Base-by-base conservation (phyloP, 768 basidiomycete species). In the Multifurca ochricompacta region DNA sequence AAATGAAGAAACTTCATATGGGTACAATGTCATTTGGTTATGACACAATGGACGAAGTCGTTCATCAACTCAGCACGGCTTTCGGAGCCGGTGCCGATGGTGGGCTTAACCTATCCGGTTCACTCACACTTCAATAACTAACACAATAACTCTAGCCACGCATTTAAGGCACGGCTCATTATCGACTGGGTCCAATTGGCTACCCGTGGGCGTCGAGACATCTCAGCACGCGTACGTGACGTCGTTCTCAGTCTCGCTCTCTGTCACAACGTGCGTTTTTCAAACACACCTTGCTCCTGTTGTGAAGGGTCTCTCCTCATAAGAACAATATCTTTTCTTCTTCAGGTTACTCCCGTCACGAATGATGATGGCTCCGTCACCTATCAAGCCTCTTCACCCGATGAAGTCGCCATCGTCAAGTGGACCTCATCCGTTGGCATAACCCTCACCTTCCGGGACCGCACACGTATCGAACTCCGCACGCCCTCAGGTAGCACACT, bases 21-120 rank as follows among this genome's bases (percentile, higher is more conserved):
- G 96, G 96, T 4, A 99, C 96, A 1, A 91, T 97, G 80, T 94
- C 91, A 0, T 99, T 94, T 64, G 94, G 91, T 1, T 85, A 75
- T 59, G 96, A 99, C 63, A 86, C 96, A n/a, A 98, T 99, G 95
- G 96, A 99, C 63, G 96, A 99, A 66, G 91, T 98, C 21, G 80
- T 85, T 1, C 90, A 91, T 72, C 91, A 98, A 62, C 75, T 99
- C n/a, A 80, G 83, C 13, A 73, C 83, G 46, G 86, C 94, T 0
- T 91, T 96, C 63, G 89, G 87, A 8, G 76, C 72, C 63, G 89
- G 87, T 8, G 76, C 72, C n/a, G 71, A 74, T 4, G 68, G 71
- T 8, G 80, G 86, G n/a, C 70, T 78, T 50, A 58, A 70, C 54
- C 16, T 36, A 31, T 14, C 21, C 42, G 44, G n/a, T 13, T 4